Base-by-base conservation (phyloP, 2,329 filamentous ascomycete genomes). In the Clonostachys sp. region DNA sequence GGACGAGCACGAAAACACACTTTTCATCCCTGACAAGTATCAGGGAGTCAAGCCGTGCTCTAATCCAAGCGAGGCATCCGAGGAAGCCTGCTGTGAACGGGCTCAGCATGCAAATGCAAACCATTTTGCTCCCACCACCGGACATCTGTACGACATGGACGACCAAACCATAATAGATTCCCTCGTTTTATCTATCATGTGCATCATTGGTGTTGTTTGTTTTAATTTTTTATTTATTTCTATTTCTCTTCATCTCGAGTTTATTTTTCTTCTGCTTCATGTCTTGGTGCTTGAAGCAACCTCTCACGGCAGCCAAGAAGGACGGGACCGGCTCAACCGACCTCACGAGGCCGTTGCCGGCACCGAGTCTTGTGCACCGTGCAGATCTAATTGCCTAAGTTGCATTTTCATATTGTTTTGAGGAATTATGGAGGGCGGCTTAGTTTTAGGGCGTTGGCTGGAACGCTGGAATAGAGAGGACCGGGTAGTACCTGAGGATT, bases 131-230 rank as follows among this genome's bases (percentile, higher is more conserved):
- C 24, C 9, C 24, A 30, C 24, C 24, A 30, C 24, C 9, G 24
- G 24, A 30, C 24, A 30, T 30, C 24, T 30, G 24, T 30, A 30
- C 24, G 24, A 30, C 24, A 30, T 30, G 24, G 24, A 39, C 36
- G 36, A 18, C 14, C 55, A 58, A 50, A 14, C 14, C 16, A 20
- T 35, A 41, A 49, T 61, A 61, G 58, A 61, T 52, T 51, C 40
- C 54, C 52, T 30, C 24, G 24, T 51, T 50, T 53, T 52, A 59
- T 53, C 16, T 38, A 47, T 54, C 44, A 45, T 48, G 52, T 56
- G 58, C 57, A 61, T 61, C 50, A 56, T 49, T 49, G 60, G 59
- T 61, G 58, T 60, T 60, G 33, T 46, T 46, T 46, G 34, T 42
- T 20, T 41, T 46, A 6, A 10, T 46, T 33, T 17, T 41, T 35